Evolutionary conservation across 192 early-diverging fungal species (phyloP), one percentile per base, ranked within the genome.

Genomic region (Gaertneriomyces sp.): DNA sequence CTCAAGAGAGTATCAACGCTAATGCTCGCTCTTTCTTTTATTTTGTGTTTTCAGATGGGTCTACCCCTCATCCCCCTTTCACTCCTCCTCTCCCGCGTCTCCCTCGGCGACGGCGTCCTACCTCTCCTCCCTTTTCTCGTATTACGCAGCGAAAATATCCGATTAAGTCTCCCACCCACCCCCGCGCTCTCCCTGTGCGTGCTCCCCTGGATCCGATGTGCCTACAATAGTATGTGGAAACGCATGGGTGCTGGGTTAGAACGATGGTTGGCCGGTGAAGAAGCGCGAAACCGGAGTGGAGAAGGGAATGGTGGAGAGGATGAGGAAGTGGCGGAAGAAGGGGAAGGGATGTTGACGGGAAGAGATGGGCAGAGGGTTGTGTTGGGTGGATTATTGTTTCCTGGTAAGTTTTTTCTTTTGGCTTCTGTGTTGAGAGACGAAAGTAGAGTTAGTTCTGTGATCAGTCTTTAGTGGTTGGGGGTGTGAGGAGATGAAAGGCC

Each of bases 111-210:
- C 42, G 69, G 64, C 33, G 49, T 70, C 12, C 69, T 77, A 1
- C 76, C 76, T 5, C 58, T 77, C 7, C 63, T 77, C 0, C 76
- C 76, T 1, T 74, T 77, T 41, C 40, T 77, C 9, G 47, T 77
- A 10, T 53, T 77, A 33, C 61, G 66, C 7, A 68, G 56, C 40
- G 68, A 73, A 16, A 68, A 70, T 5, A 56, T 77, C 38, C 45
- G 44, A 7, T 43, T 77, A 8, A 25, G 63, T 19, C 60, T 77
- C 19, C 76, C 76, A 5, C 76, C 76, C 33, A 74, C 76, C 1
- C 71, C 71, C 3, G 61, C 68, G 3, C 60, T 77, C 4, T 68
- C 76, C 1, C 55, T 77, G 17, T 77, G 76, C 51, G 17, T 77
- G 10, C 49, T 77, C 6, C 76, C 76, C 12, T 77, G 76, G 76